Evolutionary conservation across 768 basidiomycete species (phyloP).

Genomic region (Mycena rosella): DNA sequence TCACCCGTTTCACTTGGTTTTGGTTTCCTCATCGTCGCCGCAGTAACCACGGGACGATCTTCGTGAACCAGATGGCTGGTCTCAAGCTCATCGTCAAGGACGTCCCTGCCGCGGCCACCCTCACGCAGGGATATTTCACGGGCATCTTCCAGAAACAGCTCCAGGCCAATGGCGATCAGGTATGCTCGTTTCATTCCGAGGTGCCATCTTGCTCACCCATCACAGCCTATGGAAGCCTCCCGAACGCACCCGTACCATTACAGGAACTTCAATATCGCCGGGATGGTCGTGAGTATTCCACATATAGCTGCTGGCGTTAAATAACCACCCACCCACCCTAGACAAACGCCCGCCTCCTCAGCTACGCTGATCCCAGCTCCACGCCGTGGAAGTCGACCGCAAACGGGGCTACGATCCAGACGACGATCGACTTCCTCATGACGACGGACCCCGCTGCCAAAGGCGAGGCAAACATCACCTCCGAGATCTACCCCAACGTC

Average conservation of each 20-base stretch:
- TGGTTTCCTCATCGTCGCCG: neutral
- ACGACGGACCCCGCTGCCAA: slow-evolving; percentile 50
- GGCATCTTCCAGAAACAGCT: slow-evolving; percentile 65
- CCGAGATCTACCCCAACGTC: slow-evolving; percentile 68
- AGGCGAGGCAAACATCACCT: slow-evolving; percentile 50
- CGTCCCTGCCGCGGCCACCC: slow-evolving; percentile 59
- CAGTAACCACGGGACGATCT: slow-evolving; percentile 79
- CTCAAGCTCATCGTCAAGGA: slow-evolving; percentile 68
- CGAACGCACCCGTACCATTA: slow-evolving; percentile 79
- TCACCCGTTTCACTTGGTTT: neutral
- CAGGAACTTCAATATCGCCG: slow-evolving; percentile 75
- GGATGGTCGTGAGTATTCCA: slow-evolving; percentile 67
- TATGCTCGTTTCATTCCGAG: slow-evolving; percentile 35
- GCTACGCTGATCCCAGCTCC: slow-evolving; percentile 57
- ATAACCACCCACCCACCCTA: slow-evolving; percentile 36
- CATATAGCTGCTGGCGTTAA: neutral
- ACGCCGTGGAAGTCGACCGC: slow-evolving; percentile 62
- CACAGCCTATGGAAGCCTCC: slow-evolving; percentile 68
- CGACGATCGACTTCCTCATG: slow-evolving; percentile 72
- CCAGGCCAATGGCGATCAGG: slow-evolving; percentile 68
- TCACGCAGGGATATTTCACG: slow-evolving; percentile 64
- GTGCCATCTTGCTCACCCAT: neutral
- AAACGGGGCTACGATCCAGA: slow-evolving; percentile 68
- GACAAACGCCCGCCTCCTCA: slow-evolving; percentile 69
- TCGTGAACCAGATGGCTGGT: slow-evolving; percentile 69